These are phyloP conservation scores for Kwoniella dejecticola DNA, from an alignment of 768 basidiomycete species.

Conservation along the genomic window DNA sequence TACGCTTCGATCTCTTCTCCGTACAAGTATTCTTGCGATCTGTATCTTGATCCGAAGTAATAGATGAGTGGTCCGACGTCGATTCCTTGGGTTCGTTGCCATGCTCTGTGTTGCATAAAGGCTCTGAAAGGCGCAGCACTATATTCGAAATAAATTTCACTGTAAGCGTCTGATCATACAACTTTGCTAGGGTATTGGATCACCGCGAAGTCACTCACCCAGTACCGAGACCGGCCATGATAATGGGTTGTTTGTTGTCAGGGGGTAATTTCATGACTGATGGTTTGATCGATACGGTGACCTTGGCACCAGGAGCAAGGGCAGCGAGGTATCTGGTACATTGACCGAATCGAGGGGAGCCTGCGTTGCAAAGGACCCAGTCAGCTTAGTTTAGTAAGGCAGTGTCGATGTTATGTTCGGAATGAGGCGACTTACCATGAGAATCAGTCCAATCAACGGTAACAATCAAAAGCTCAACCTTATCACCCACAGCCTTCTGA, in stretches of 20 bases:
- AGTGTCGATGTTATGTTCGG: too few relatives aligned
- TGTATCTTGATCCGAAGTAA: slow-evolving; percentile 97
- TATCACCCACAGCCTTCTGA: slow-evolving; percentile 90
- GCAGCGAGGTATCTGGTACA: slow-evolving; percentile 92
- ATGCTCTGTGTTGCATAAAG: slow-evolving; percentile 93
- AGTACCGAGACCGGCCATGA: slow-evolving; percentile 98
- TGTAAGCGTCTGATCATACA: too few relatives aligned
- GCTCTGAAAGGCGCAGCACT: slow-evolving; percentile 96
- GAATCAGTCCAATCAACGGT: slow-evolving; percentile 93
- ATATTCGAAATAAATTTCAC: too few relatives aligned
- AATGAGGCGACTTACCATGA: slow-evolving; percentile 63
- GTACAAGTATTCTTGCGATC: slow-evolving; percentile 93
- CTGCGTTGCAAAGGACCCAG: slow-evolving; percentile 57
- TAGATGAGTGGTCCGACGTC: slow-evolving; percentile 91
- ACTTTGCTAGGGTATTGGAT: too few relatives aligned
- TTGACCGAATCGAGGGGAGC: slow-evolving; percentile 79
- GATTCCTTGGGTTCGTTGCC: slow-evolving; percentile 71
- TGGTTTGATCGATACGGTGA: slow-evolving; percentile 96
- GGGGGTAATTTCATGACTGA: slow-evolving; percentile 99
- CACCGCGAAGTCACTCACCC: slow-evolving; percentile 62
- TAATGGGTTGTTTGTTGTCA: slow-evolving; percentile 80
- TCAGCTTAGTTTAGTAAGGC: slow-evolving; percentile 8
- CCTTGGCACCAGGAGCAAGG: slow-evolving; percentile 81
- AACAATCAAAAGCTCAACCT: slow-evolving; percentile 91
- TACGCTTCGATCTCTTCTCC: slow-evolving; percentile 79